Conservation (phyloP, 257 asterid species). For the Rauvolfia tetraphylla region DNA sequence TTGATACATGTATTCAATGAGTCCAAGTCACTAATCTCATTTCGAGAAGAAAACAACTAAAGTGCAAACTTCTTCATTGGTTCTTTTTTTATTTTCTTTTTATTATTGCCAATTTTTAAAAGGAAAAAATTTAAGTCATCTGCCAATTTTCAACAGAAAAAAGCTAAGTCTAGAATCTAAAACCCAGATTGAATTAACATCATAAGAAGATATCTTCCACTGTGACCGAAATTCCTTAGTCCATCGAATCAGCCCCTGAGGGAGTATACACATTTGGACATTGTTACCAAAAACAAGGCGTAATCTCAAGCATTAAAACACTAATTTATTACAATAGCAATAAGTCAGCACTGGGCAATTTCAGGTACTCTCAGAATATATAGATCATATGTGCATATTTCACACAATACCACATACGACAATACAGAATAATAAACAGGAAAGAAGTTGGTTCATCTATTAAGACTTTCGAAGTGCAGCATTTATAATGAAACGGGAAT, state of each 20-base stretch:
- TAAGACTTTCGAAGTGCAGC: not conserved
- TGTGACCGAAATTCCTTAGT: not conserved
- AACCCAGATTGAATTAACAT: not conserved
- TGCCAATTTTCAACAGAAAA: not conserved
- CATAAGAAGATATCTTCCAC: not conserved
- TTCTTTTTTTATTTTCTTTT: too few relatives aligned
- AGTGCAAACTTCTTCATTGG: not conserved
- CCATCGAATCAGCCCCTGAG: not conserved
- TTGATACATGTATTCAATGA: not conserved
- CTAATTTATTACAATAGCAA: not conserved
- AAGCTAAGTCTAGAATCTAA: not conserved
- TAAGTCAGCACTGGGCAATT: not conserved
- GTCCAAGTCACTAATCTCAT: not conserved
- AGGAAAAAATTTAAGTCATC: too few relatives aligned
- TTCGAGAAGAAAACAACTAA: not conserved
- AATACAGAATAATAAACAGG: not conserved
- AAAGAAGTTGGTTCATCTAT: not conserved
- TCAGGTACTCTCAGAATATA: not conserved
- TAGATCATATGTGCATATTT: not conserved
- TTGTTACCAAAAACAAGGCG: not conserved
- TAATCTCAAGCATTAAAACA: not conserved
- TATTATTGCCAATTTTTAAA: not conserved
- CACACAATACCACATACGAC: not conserved
- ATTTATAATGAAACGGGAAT: not conserved
- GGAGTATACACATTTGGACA: not conserved